These are phyloP conservation scores for Coniochaeta sp. DNA, from an alignment of 2,329 filamentous ascomycete genomes.

Conservation along the genomic window DNA sequence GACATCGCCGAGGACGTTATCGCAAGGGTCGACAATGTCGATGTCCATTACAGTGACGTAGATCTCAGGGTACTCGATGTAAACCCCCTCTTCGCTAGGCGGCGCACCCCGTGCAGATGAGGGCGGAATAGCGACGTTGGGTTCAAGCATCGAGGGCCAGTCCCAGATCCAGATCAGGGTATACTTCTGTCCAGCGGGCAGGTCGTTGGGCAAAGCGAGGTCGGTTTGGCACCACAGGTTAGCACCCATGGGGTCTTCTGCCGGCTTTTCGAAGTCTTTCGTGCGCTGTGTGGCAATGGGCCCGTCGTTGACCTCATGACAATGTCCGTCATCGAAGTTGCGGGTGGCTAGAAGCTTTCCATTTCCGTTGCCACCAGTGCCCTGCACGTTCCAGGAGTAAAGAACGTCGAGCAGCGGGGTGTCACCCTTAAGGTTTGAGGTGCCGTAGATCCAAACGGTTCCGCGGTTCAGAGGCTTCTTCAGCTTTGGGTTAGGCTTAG, in stretches of 20 bases:
- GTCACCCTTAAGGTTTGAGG: slow-evolving; percentile 45
- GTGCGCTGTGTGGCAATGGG: slow-evolving; percentile 54
- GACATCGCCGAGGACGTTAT: slow-evolving; percentile 28
- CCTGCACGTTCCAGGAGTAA: slow-evolving; percentile 69
- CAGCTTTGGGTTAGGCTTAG: slow-evolving; percentile 45
- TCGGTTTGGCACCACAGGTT: slow-evolving; percentile 77
- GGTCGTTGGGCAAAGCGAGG: slow-evolving; percentile 63
- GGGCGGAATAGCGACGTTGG: slow-evolving; percentile 21
- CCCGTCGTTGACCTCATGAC: slow-evolving; percentile 64
- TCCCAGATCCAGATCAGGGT: slow-evolving; percentile 97
- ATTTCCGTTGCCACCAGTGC: slow-evolving; percentile 71
- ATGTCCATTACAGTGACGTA: slow-evolving; percentile 30
- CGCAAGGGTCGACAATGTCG: slow-evolving; percentile 21
- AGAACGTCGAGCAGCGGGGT: slow-evolving; percentile 58
- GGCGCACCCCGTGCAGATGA: neutral
- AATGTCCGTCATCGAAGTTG: slow-evolving; percentile 85
- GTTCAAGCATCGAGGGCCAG: slow-evolving; percentile 59
- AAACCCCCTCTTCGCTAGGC: neutral
- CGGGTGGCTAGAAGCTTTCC: slow-evolving; percentile 71
- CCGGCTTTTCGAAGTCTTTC: slow-evolving; percentile 40
- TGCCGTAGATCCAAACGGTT: slow-evolving; percentile 70
- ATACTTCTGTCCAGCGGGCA: slow-evolving; percentile 56
- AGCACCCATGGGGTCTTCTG: slow-evolving; percentile 44
- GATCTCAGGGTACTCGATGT: slow-evolving; percentile 1
- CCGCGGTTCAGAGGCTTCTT: slow-evolving; percentile 61